A percentile compares a stretch with the other conserved stretches of the same genome.
Conservation (phyloP, 805 yeast genomes). For the Candida silvicultrix region DNA sequence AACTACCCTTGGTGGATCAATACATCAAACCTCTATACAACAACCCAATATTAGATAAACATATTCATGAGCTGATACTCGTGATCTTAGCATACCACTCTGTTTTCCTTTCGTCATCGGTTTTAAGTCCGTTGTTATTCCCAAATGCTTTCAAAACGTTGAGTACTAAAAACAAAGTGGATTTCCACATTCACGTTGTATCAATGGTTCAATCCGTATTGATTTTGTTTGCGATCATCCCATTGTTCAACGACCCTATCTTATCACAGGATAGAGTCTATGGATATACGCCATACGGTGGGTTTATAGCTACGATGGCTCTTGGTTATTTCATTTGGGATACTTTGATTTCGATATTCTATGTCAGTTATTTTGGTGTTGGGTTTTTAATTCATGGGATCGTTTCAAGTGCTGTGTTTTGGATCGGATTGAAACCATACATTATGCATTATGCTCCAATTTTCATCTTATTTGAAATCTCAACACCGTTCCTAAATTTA, state of each 20-base stretch:
- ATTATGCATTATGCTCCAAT: constrained; percentile 67
- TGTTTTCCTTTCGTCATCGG: constrained; percentile 18
- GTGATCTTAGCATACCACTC: constrained; percentile 24
- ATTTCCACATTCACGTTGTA: constrained; percentile 83
- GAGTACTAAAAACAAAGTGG: constrained; percentile 43
- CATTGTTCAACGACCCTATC: constrained; percentile 52
- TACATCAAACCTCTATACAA: constrained; percentile 18
- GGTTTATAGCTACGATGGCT: constrained; percentile 58
- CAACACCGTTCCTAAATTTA: constrained; percentile 82
- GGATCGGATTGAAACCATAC: constrained; percentile 56
- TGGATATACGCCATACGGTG: constrained; percentile 66
- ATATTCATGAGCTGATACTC: constrained; percentile 26
- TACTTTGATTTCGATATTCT: constrained; percentile 47
- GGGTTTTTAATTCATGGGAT: constrained; percentile 74
- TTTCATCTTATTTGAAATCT: constrained; percentile 71
- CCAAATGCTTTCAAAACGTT: constrained; percentile 15
- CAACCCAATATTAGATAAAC: constrained; percentile 19
- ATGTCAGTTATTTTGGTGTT: constrained; percentile 57
- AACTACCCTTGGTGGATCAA: constrained; percentile 24
- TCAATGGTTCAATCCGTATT: constrained; percentile 77
- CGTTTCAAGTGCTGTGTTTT: constrained; percentile 66
- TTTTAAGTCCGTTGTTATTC: constrained; percentile 17
- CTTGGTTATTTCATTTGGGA: constrained; percentile 89
- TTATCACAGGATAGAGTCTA: constrained; percentile 43
- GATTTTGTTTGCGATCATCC: constrained; percentile 51